Percentiles rank a stretch among this genome's conserved stretches.
Conservation (phyloP, 2,329 filamentous ascomycete species). For the Aureobasidium namibiae region DNA sequence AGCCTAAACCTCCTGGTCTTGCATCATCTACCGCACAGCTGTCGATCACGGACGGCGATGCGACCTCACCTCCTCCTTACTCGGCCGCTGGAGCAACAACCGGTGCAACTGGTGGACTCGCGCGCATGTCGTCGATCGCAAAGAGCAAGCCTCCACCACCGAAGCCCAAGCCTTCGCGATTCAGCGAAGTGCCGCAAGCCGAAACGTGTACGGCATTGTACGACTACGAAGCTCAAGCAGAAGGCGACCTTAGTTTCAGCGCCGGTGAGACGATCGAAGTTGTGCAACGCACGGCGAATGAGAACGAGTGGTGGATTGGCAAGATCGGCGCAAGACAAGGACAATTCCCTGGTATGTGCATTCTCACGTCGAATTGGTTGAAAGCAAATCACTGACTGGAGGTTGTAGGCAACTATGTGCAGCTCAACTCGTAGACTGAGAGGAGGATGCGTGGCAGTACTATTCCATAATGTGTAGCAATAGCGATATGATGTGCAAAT, state of each 20-base stretch:
- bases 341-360: conserved; percentile 79
- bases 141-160: conserved; percentile 40
- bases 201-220: conserved; percentile 88
- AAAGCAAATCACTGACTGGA: neutral
- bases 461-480: conserved; percentile 1
- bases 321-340: conserved; percentile 71
- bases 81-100: conserved; percentile 20
- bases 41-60: conserved; percentile 7
- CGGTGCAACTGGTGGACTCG: neutral
- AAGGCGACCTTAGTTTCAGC: conserved; percentile 84
- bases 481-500: neutral
- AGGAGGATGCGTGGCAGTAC: neutral
- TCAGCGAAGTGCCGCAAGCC: conserved; percentile 55
- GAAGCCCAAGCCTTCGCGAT: conserved; percentile 58
- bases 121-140: conserved; percentile 11
- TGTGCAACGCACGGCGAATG: conserved; percentile 69
- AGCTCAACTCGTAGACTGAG: conserved; percentile 3
- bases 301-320: conserved; percentile 97
- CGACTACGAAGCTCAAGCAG: conserved; percentile 91
- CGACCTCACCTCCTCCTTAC: conserved; percentile 33
- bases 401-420: conserved; percentile 3
- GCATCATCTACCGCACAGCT: conserved; percentile 5
- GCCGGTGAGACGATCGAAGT: conserved; percentile 90
- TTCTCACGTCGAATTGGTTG: neutral
- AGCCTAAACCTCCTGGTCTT: conserved; percentile 19